Conservation (phyloP, 805 yeast genomes). For the Candida easanensis region DNA sequence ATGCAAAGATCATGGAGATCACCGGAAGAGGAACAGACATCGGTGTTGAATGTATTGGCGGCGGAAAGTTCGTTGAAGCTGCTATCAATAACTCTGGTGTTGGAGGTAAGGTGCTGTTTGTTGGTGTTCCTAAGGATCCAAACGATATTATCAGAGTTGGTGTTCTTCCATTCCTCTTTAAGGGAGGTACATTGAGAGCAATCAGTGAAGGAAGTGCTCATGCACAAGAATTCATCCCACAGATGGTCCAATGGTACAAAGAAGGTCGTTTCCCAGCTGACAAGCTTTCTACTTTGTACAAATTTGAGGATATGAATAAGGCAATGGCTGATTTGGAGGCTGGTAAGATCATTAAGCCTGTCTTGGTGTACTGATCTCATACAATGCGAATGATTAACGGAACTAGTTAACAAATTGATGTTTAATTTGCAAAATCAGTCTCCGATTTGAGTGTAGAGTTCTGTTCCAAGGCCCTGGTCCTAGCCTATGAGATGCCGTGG, state of each 20-base stretch:
- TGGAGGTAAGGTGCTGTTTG: slow-evolving; percentile 1
- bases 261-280: slow-evolving; percentile 6
- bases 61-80: slow-evolving; percentile 1
- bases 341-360: slow-evolving; percentile 4
- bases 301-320: neutral
- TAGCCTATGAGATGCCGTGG: no score
- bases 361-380: slow-evolving; percentile 1
- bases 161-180: neutral
- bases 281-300: neutral
- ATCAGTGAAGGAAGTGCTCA: slow-evolving; percentile 4
- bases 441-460: no score
- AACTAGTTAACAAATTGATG: no score
- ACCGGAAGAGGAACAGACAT: slow-evolving; percentile 13
- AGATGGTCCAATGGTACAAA: slow-evolving; percentile 10
- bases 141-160: slow-evolving; percentile 1
- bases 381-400: no score
- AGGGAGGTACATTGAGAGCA: neutral
- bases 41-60: slow-evolving; percentile 11
- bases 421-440: no score
- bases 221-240: slow-evolving; percentile 4
- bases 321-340: slow-evolving; percentile 3
- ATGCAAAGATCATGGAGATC: slow-evolving; percentile 9
- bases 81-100: slow-evolving; percentile 3
- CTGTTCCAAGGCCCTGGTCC: no score
- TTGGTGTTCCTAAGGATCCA: slow-evolving; percentile 7